Base-by-base conservation (phyloP, 345 rosid species). In the Punica granatum region DNA sequence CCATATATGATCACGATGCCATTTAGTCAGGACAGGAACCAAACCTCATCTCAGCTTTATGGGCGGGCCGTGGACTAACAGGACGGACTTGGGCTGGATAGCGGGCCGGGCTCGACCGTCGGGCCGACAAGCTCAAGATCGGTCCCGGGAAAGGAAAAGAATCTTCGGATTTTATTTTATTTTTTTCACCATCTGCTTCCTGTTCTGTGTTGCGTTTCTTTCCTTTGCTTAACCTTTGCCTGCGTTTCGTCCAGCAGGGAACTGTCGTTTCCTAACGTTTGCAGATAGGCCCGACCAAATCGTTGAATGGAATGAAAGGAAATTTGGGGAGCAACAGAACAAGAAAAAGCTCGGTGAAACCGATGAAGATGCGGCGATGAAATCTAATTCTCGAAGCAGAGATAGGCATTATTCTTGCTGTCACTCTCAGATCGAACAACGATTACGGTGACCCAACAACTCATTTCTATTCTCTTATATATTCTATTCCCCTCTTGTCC, bases 401-500 rank as follows among this genome's bases (percentile, higher is more conserved):
- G 53, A 7, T 39, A 46, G 26, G 46, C 67, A 49, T 49, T 32
- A 35, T 69, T 64, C 41, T 49, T 46, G 23, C 49, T 34, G 72
- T 63, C 73, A 49, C 63, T 26, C n/a, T 70, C 73, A 19, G 60
- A 62, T 51, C 71, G 33, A 21, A 21, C 60, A 37, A 18, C 60
- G 39, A 36, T 30, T 49, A 43, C 1, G 48, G 6, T 36, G 19
- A 44, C 43, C 41, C 51, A 69, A 60, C 63, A 34, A 13, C 53
- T 15, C 41, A 5, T 9, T 23, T 26, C 41, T 42, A 12, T 31
- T 13, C 10, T 41, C 4, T 37, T 53, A 13, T 18, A 21, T 62
- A 42, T 61, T 62, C 69, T 65, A 71, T 78, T 72, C 78, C 48
- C 42, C 34, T 64, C 74, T 78, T 67, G 78, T 53, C 43, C 69